Conservation (phyloP, 2,329 filamentous ascomycete genomes). For the Fusarium xyrophilum region DNA sequence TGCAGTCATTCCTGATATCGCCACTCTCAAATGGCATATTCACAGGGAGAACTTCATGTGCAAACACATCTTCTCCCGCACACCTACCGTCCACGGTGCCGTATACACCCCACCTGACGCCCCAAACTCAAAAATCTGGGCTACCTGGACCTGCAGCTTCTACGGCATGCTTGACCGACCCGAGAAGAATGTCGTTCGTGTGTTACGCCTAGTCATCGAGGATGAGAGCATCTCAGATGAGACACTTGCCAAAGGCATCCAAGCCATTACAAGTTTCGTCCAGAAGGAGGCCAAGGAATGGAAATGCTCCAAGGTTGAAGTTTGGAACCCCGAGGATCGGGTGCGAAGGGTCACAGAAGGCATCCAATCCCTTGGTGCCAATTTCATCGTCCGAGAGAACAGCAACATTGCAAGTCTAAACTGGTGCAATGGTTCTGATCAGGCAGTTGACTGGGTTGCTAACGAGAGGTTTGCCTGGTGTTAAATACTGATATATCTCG, state of each 20-base stretch:
- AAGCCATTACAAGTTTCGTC: constrained; percentile 70
- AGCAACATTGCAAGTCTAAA: constrained; percentile 75
- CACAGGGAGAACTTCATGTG: constrained; percentile 82
- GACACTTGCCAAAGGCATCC: constrained; percentile 61
- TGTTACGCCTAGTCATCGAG: constrained; percentile 74
- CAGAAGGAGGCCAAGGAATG: constrained; percentile 74
- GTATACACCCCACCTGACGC: constrained; percentile 60
- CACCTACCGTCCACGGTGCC: constrained; percentile 72
- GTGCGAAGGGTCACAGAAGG: constrained; percentile 56
- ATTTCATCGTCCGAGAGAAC: constrained; percentile 62
- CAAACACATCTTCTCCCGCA: constrained; percentile 63
- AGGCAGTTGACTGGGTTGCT: constrained; percentile 71
- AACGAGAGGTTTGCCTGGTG: constrained; percentile 85
- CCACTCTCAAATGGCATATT: constrained; percentile 64
- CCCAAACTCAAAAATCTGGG: constrained; percentile 70
- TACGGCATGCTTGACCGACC: constrained; percentile 60
- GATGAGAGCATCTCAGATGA: constrained; percentile 50
- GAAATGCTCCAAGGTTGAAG: constrained; percentile 72
- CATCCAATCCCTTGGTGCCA: constrained; percentile 55
- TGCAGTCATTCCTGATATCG: constrained; percentile 45
- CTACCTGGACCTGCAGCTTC: constrained; percentile 73
- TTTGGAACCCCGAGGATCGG: constrained; percentile 80
- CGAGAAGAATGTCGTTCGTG: constrained; percentile 72
- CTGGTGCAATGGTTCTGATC: constrained; percentile 68
- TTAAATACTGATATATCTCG: constrained; percentile 47